These are phyloP conservation scores for Cryptomeria japonica DNA, from an alignment of 75 land plant species.

Conservation along the genomic window DNA sequence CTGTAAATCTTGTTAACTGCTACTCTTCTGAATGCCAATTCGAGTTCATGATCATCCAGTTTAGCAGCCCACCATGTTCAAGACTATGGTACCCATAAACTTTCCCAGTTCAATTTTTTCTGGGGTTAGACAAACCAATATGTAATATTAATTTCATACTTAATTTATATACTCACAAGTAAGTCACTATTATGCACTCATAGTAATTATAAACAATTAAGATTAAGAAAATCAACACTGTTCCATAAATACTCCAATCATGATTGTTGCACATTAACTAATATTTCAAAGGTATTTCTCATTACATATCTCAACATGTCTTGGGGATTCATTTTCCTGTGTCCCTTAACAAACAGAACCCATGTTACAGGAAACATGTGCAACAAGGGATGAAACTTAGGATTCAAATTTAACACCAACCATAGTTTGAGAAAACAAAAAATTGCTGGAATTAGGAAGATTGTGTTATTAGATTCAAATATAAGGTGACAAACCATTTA, in stretches of 20 bases:
- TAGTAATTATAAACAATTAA: background rate
- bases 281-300: background rate
- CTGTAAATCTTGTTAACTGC: too few species aligned
- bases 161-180: background rate
- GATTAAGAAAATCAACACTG: background rate
- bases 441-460: background rate
- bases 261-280: background rate
- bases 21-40: too few species aligned
- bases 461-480: background rate
- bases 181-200: background rate
- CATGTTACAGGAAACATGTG: background rate
- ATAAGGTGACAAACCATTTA: background rate
- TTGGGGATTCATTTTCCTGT: background rate
- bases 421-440: background rate
- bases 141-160: background rate
- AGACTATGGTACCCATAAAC: too few species aligned
- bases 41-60: too few species aligned
- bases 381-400: background rate
- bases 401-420: background rate
- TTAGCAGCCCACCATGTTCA: too few species aligned
- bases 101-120: too few species aligned
- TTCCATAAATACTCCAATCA: background rate
- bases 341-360: background rate
- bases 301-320: background rate
- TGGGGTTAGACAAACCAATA: background rate